These are phyloP conservation scores for Silene uniflora DNA, from an alignment of 148 eudicot species.

Conservation along the genomic window DNA sequence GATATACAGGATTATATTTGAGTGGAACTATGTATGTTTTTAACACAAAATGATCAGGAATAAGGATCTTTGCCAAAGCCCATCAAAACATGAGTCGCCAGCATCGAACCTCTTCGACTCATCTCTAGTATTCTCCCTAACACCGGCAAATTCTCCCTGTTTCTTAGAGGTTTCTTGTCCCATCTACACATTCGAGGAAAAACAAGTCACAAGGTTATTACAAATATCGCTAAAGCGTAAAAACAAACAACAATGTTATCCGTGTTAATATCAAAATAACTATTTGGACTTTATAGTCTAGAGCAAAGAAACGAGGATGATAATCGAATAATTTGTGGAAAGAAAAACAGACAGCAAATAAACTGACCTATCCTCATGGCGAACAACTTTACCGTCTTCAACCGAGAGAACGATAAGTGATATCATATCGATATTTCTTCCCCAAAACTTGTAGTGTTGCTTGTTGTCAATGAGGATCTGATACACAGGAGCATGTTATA, in stretches of 20 bases:
- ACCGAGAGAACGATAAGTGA: slow-evolving; percentile 64
- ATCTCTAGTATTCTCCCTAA: slow-evolving; percentile 50
- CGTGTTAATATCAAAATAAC: too few relatives aligned
- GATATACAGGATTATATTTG: too few relatives aligned
- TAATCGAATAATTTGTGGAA: neutral
- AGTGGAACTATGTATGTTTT: neutral
- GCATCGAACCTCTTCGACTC: slow-evolving; percentile 64
- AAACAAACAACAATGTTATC: neutral
- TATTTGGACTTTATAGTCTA: too few relatives aligned
- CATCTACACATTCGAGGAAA: slow-evolving; percentile 39
- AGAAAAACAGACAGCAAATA: neutral
- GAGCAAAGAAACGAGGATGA: too few relatives aligned
- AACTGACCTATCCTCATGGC: slow-evolving; percentile 81
- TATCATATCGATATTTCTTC: slow-evolving; percentile 60
- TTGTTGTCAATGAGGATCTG: slow-evolving; percentile 81
- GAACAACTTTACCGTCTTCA: slow-evolving; percentile 62
- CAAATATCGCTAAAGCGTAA: neutral
- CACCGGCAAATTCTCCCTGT: slow-evolving; percentile 53
- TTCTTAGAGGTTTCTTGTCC: slow-evolving; percentile 73
- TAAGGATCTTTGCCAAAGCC: slow-evolving; percentile 76
- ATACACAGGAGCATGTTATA: neutral
- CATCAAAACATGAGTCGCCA: slow-evolving; percentile 75
- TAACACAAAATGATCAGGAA: neutral
- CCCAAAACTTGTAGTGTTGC: slow-evolving; percentile 71
- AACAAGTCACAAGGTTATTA: neutral